A percentile compares a stretch with the other conserved stretches of the same genome.
These are phyloP conservation scores for Cephaloascus albidus DNA, from an alignment of 805 yeast species.

Conservation along the genomic window DNA sequence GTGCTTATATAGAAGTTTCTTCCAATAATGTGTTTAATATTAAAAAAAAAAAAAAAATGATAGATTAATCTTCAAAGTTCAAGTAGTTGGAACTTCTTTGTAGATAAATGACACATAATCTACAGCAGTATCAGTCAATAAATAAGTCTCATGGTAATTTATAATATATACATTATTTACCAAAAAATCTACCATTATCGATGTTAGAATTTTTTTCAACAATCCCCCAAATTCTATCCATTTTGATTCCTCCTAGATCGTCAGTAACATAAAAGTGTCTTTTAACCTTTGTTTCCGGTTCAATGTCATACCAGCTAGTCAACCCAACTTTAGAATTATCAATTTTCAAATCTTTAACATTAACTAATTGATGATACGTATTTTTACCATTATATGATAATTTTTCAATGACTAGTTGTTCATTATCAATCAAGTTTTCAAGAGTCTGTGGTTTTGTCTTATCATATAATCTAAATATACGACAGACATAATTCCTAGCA, in stretches of 20 bases:
- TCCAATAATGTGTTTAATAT: no score
- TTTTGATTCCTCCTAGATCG: conserved; percentile 69
- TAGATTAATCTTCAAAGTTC: no score
- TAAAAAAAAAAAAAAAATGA: no score
- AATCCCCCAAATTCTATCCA: conserved; percentile 85
- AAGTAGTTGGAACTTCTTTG: no score
- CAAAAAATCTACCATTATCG: conserved; percentile 52
- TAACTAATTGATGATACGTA: conserved; percentile 52
- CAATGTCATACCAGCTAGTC: conserved; percentile 36
- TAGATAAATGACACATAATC: no score
- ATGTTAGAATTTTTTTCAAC: conserved; percentile 59
- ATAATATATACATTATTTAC: conserved; percentile 5
- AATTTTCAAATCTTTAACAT: conserved; percentile 35
- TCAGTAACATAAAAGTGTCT: conserved; percentile 53
- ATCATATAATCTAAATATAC: conserved; percentile 64
- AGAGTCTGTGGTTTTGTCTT: conserved; percentile 53
- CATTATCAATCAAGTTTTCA: conserved; percentile 52
- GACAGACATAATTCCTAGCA: conserved; percentile 58
- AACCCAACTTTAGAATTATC: conserved; percentile 29
- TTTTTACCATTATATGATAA: conserved; percentile 58
- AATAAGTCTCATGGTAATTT: no score
- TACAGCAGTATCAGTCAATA: no score
- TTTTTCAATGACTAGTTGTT: conserved; percentile 59
- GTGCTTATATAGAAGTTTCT: no score
- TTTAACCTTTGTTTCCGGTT: conserved; percentile 19